Percentiles rank a stretch among this genome's conserved stretches.
Evolutionary conservation across 345 rosid genomes (phyloP).

Genomic region (Pistacia integerrima): DNA sequence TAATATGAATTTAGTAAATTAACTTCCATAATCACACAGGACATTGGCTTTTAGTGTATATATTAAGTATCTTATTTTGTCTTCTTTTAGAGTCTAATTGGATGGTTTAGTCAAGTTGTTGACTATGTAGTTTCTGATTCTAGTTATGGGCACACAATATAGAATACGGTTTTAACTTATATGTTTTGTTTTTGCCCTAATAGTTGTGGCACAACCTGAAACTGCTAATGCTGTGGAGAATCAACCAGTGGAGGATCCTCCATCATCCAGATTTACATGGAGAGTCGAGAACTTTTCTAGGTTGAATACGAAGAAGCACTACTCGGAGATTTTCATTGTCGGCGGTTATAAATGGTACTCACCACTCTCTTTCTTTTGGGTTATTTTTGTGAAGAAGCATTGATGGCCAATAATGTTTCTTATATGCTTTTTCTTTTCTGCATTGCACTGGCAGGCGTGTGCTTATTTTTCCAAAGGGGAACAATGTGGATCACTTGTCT

Average conservation of each 20-base stretch:
- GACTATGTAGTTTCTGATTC: not conserved
- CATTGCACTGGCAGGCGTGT: conserved; percentile 65
- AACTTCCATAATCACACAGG: not conserved
- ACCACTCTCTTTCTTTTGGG: not conserved
- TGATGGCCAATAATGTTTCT: conserved; percentile 20
- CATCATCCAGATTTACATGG: conserved; percentile 78
- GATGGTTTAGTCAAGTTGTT: not conserved
- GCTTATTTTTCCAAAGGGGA: conserved; percentile 84
- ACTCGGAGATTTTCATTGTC: conserved; percentile 73
- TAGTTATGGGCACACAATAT: not conserved
- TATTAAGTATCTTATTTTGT: not conserved
- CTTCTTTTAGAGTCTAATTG: not conserved
- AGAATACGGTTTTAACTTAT: not conserved
- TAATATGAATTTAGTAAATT: not conserved
- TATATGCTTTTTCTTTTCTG: conserved; percentile 14
- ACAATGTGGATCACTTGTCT: conserved; percentile 89
- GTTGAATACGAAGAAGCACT: conserved; percentile 70
- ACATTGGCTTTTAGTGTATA: not conserved
- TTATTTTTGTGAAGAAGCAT: not conserved
- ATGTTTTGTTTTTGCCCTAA: not conserved
- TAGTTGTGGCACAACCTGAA: conserved; percentile 56
- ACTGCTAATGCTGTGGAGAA: conserved; percentile 62
- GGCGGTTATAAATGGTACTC: conserved; percentile 91
- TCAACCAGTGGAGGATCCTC: conserved; percentile 84
- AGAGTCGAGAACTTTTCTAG: conserved; percentile 75